Conservation (phyloP, 2,329 filamentous ascomycete genomes). For the Aschersonia sp. region DNA sequence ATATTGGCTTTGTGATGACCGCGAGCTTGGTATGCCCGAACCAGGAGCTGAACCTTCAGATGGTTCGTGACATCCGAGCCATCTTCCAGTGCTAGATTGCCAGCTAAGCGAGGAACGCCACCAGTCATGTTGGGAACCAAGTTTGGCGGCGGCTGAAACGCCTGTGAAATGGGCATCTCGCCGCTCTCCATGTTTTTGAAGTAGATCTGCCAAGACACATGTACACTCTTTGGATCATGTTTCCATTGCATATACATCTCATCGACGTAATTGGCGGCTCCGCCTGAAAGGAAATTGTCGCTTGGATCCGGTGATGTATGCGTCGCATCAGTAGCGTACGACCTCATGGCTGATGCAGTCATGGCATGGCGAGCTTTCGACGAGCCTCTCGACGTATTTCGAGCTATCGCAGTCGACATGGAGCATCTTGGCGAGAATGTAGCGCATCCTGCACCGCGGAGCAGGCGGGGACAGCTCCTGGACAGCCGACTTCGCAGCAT, state of each 20-base stretch:
- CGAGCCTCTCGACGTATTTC: constrained; percentile 28
- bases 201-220: constrained; percentile 98
- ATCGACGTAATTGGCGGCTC: constrained; percentile 97
- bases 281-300: constrained; percentile 93
- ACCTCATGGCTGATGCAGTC: constrained; percentile 33
- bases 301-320: constrained; percentile 57
- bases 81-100: constrained; percentile 50
- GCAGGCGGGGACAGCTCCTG: constrained; percentile 50
- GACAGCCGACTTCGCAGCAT: constrained; percentile 36
- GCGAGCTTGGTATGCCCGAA: constrained; percentile 93
- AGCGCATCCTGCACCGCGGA: constrained; percentile 36
- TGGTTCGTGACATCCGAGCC: constrained; percentile 86
- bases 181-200: constrained; percentile 99
- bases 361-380: constrained; percentile 31
- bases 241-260: constrained; percentile 99
- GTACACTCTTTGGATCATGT: constrained; percentile 80
- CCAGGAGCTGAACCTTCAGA: constrained; percentile 92
- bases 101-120: constrained; percentile 59
- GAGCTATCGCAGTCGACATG: constrained; percentile 24
- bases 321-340: constrained; percentile 38
- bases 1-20: constrained; percentile 98
- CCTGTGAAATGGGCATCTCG: constrained; percentile 93
- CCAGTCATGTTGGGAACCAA: constrained; percentile 72
- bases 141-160: constrained; percentile 89
- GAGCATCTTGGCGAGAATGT: constrained; percentile 23